These are phyloP conservation scores for Backusella australiensis DNA, from an alignment of 192 early-diverging fungal genomes.

Conservation along the genomic window DNA sequence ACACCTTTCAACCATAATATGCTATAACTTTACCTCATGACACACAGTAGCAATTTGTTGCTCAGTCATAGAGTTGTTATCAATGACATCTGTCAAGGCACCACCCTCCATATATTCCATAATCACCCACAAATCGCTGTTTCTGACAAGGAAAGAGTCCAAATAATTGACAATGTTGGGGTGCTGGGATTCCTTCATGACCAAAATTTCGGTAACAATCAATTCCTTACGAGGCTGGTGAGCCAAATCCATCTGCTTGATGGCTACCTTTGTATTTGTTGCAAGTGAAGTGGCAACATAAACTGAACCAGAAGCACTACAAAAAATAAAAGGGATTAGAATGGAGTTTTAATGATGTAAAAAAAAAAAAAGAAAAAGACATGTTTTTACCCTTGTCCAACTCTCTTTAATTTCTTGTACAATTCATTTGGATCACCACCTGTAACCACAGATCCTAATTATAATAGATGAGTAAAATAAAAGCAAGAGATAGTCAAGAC, in stretches of 20 bases:
- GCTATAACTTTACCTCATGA: slow-evolving; percentile 63
- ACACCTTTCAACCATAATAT: neutral
- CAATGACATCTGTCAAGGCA: slow-evolving; percentile 94
- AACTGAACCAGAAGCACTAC: slow-evolving; percentile 89
- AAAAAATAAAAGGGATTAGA: neutral
- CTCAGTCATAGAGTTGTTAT: slow-evolving; percentile 90
- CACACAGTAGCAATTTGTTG: slow-evolving; percentile 92
- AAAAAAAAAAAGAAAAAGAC: neutral
- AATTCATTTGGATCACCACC: slow-evolving; percentile 83
- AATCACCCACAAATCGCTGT: slow-evolving; percentile 90
- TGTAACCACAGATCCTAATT: slow-evolving; percentile 83
- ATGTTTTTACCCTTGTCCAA: slow-evolving; percentile 84
- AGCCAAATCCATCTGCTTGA: slow-evolving; percentile 90
- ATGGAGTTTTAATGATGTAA: neutral
- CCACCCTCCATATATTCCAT: slow-evolving; percentile 99
- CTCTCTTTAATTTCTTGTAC: slow-evolving; percentile 93
- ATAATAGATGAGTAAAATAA: neutral
- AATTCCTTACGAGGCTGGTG: slow-evolving; percentile 87
- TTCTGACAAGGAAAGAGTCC: slow-evolving; percentile 85
- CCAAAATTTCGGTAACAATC: slow-evolving; percentile 86
- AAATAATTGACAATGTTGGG: slow-evolving; percentile 98
- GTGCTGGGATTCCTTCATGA: slow-evolving; percentile 92
- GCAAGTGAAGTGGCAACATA: slow-evolving; percentile 81
- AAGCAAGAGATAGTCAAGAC: slow-evolving; percentile 1
- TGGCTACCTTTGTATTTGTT: slow-evolving; percentile 77